phyloP scores from a whole-genome alignment of 345 rosid species.

The Eucalyptus caleyi region DNA sequence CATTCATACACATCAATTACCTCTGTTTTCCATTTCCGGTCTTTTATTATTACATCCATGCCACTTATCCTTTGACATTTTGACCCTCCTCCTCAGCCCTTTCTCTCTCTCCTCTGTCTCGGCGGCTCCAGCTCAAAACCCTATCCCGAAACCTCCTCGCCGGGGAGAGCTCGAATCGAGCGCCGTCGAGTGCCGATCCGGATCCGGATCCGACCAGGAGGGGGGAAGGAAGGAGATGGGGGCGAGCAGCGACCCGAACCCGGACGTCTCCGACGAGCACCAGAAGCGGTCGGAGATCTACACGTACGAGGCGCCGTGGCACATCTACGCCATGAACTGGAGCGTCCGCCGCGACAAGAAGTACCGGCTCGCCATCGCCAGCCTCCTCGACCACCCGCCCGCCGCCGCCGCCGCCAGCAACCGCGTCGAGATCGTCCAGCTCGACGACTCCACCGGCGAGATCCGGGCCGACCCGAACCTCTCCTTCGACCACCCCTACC shows the following conservation, averaged over 20 bases:
- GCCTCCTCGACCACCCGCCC: constrained; percentile 59
- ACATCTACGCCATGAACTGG: constrained; percentile 99
- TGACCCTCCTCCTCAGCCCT: not conserved
- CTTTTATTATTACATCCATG: not conserved
- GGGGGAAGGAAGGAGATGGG: constrained; percentile 20
- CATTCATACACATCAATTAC: not conserved
- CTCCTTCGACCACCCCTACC: constrained; percentile 89
- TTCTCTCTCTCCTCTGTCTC: not conserved
- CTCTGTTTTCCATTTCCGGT: not conserved
- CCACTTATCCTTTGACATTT: not conserved
- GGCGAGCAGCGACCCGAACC: constrained; percentile 62
- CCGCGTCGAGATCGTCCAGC: constrained; percentile 92
- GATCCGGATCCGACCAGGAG: not conserved
- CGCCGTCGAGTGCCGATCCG: not conserved
- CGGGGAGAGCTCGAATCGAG: not conserved
- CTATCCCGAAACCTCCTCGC: not conserved
- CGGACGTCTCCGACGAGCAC: constrained; percentile 84
- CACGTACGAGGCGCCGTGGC: constrained; percentile 97
- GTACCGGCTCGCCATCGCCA: constrained; percentile 89
- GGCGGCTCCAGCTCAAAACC: not conserved
- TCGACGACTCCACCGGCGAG: constrained; percentile 92
- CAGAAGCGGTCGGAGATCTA: constrained; percentile 94
- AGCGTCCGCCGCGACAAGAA: constrained; percentile 98
- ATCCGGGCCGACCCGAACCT: constrained; percentile 79
- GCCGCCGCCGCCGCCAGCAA: constrained; percentile 7